phyloP scores from a whole-genome alignment of 345 rosid species.

The Brassica napus region DNA sequence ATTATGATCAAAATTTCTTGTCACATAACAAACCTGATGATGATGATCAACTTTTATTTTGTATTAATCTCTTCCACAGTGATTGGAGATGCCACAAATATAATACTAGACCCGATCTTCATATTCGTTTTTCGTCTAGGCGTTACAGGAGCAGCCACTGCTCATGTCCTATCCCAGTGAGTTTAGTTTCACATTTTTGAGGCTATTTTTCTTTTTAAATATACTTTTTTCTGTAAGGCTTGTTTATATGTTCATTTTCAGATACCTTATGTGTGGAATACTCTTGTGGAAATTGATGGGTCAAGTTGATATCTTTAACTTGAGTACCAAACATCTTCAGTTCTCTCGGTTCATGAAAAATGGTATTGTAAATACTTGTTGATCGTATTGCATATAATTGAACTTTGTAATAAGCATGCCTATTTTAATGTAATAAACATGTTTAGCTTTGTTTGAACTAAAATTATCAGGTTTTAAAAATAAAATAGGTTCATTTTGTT shows the following conservation, averaged over 20 bases:
- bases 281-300: constrained; percentile 74
- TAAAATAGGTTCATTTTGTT: too few relatives aligned
- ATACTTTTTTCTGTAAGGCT: background rate
- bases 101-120: constrained; percentile 74
- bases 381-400: too few relatives aligned
- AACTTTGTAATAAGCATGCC: too few relatives aligned
- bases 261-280: constrained; percentile 75
- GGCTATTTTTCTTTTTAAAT: background rate
- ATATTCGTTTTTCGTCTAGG: constrained; percentile 72
- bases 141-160: constrained; percentile 85
- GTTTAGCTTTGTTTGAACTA: too few relatives aligned
- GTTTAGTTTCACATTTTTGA: constrained; percentile 30
- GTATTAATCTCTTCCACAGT: constrained; percentile 42
- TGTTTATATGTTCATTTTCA: constrained; percentile 37
- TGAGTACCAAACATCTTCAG: constrained; percentile 62
- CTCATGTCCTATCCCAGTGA: constrained; percentile 95
- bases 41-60: background rate
- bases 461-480: too few relatives aligned
- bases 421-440: too few relatives aligned
- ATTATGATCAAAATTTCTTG: constrained; percentile 14
- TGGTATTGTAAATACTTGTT: constrained; percentile 38
- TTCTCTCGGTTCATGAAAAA: constrained; percentile 75
- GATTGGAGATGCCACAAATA: constrained; percentile 82
- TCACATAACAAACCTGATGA: constrained; percentile 13
- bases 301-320: constrained; percentile 68